Conservation (phyloP, 805 yeast species). For the Suhomyces sp. region DNA sequence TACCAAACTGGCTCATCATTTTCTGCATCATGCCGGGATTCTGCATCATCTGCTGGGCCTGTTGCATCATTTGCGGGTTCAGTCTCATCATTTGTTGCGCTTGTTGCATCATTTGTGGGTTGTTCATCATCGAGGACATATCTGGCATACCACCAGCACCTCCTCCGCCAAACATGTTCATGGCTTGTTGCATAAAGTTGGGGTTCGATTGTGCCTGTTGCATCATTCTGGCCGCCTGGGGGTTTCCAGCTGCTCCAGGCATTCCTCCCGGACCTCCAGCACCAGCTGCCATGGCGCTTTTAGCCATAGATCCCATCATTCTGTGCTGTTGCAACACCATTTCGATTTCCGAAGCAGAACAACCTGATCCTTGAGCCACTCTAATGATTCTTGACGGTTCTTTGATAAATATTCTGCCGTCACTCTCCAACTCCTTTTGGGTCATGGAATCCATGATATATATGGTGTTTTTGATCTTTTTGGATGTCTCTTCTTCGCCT, state of each 20-base stretch:
- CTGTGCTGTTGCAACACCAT: slow-evolving; percentile 86
- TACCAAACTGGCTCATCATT: slow-evolving; percentile 69
- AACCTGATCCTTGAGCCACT: slow-evolving; percentile 93
- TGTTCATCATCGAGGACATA: slow-evolving; percentile 62
- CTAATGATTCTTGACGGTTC: slow-evolving; percentile 85
- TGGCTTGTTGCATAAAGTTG: slow-evolving; percentile 57
- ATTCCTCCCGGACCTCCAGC: slow-evolving; percentile 20
- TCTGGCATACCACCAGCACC: slow-evolving; percentile 47
- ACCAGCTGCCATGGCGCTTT: slow-evolving; percentile 54
- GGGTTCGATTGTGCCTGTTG: slow-evolving; percentile 53
- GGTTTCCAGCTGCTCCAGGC: slow-evolving; percentile 25
- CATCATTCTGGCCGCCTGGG: slow-evolving; percentile 51
- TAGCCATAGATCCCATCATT: slow-evolving; percentile 94
- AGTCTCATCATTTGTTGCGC: slow-evolving; percentile 47
- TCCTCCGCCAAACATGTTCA: slow-evolving; percentile 60
- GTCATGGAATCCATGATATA: slow-evolving; percentile 96
- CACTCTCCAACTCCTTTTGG: slow-evolving; percentile 81
- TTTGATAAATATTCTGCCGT: slow-evolving; percentile 74
- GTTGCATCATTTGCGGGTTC: slow-evolving; percentile 46
- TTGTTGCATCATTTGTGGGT: slow-evolving; percentile 48
- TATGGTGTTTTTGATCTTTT: slow-evolving; percentile 80
- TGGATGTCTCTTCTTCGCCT: slow-evolving; percentile 90
- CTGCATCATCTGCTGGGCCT: slow-evolving; percentile 43
- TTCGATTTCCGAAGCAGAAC: slow-evolving; percentile 88
- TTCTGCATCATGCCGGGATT: slow-evolving; percentile 69